Percentiles rank a stretch among this genome's conserved stretches.
These are phyloP conservation scores for Candida hispaniensis DNA, from an alignment of 805 yeast species.

Conservation along the genomic window DNA sequence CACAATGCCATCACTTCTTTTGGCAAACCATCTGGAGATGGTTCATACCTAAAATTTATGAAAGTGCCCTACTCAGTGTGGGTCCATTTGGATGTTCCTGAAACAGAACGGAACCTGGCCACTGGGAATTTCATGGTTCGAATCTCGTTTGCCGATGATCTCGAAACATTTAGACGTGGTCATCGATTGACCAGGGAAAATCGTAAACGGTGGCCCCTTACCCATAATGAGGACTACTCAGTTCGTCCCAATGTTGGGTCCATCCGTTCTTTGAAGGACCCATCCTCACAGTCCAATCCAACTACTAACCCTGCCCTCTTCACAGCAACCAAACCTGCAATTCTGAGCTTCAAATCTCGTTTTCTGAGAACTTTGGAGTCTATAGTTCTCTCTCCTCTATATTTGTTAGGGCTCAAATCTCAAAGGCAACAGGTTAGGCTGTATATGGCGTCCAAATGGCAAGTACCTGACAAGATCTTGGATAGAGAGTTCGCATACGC, in stretches of 20 bases:
- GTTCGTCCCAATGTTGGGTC: slow-evolving; percentile 12
- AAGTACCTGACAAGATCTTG: slow-evolving; percentile 12
- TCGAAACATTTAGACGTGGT: slow-evolving; percentile 9
- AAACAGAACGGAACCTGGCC: slow-evolving; percentile 24
- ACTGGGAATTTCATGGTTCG: slow-evolving; percentile 29
- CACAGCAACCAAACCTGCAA: slow-evolving; percentile 23
- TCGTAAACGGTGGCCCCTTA: slow-evolving; percentile 18
- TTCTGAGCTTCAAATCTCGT: slow-evolving; percentile 26
- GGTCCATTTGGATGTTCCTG: slow-evolving; percentile 27
- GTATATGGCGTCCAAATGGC: slow-evolving; percentile 21
- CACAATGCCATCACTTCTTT: slow-evolving; percentile 6
- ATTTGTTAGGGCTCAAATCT: slow-evolving; percentile 22
- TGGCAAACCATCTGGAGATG: slow-evolving; percentile 11
- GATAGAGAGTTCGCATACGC: slow-evolving; percentile 16
- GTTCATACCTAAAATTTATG: slow-evolving; percentile 19
- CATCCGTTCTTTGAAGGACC: background rate
- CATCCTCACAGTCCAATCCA: background rate
- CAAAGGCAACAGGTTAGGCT: slow-evolving; percentile 24
- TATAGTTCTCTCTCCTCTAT: slow-evolving; percentile 25
- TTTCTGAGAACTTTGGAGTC: slow-evolving; percentile 25
- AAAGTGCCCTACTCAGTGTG: slow-evolving; percentile 24
- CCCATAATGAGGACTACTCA: slow-evolving; percentile 17
- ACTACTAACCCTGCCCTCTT: slow-evolving; percentile 7
- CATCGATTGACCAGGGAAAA: slow-evolving; percentile 13
- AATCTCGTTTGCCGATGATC: slow-evolving; percentile 19